phyloP scores from a whole-genome alignment of 331 rosid genomes.

The Malus hybrid region DNA sequence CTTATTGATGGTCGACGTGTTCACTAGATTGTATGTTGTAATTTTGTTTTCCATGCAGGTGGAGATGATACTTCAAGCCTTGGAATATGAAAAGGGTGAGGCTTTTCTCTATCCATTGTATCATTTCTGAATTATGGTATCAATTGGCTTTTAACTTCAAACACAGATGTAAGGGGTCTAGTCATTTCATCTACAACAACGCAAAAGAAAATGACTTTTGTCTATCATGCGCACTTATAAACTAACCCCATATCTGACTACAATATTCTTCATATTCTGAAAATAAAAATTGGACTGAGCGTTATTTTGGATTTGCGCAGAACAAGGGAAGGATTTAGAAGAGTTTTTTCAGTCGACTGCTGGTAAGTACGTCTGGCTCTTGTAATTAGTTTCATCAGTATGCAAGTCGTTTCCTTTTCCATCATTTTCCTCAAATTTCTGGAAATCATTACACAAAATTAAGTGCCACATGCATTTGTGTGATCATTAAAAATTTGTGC shows the following conservation, averaged over 20 bases:
- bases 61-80: slow-evolving; percentile 97
- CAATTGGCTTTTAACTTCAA: not conserved
- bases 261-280: not conserved
- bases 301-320: slow-evolving; percentile 36
- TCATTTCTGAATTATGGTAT: not conserved
- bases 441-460: not conserved
- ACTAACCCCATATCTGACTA: not conserved
- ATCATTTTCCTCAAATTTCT: not conserved
- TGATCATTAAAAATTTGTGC: not conserved
- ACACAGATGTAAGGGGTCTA: not conserved
- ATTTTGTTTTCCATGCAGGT: slow-evolving; percentile 42
- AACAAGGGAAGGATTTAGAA: slow-evolving; percentile 79
- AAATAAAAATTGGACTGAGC: not conserved
- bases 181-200: not conserved
- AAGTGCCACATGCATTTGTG: not conserved
- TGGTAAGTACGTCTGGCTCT: slow-evolving; percentile 32
- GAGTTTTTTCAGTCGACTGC: slow-evolving; percentile 94
- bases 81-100: slow-evolving; percentile 88
- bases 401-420: not conserved
- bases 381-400: not conserved
- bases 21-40: slow-evolving; percentile 9
- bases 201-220: not conserved
- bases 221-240: not conserved
- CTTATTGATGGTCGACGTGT: not conserved
- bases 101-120: not conserved